A percentile compares a stretch with the other conserved stretches of the same genome.
phyloP scores from a whole-genome alignment of 148 eudicot genomes.

The Nepenthes gracilis region DNA sequence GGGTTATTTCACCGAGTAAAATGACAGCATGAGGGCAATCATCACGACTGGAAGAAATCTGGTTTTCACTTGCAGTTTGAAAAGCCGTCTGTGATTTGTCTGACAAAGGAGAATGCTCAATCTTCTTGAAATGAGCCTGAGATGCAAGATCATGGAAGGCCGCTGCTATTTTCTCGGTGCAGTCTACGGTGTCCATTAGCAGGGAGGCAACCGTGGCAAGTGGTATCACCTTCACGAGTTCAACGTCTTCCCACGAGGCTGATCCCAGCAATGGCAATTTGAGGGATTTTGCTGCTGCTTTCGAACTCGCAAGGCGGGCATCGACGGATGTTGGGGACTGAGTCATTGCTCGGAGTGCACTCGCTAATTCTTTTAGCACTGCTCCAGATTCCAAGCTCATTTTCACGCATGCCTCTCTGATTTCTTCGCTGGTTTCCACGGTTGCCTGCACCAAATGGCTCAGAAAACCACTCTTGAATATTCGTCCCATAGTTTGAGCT shows the following conservation, averaged over 20 bases:
- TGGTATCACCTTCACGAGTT: constrained; percentile 8
- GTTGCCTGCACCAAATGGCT: background rate
- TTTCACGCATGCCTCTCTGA: background rate
- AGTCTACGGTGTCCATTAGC: constrained; percentile 11
- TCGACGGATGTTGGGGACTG: background rate
- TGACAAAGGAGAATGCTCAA: background rate
- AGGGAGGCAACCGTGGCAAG: constrained; percentile 19
- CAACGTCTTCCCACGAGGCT: constrained; percentile 9
- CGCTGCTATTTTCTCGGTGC: constrained; percentile 16
- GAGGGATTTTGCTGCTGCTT: constrained; percentile 23
- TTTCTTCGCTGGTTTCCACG: background rate
- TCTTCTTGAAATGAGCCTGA: constrained; percentile 13
- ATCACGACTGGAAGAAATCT: background rate
- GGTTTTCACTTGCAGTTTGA: background rate
- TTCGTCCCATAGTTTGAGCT: background rate
- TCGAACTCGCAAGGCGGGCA: constrained; percentile 3
- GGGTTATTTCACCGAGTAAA: background rate
- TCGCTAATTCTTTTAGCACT: constrained; percentile 6
- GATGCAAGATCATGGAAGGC: constrained; percentile 23
- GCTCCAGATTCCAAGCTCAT: constrained; percentile 4
- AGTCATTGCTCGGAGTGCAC: background rate
- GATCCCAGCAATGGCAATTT: constrained; percentile 14
- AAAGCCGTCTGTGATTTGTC: too few species aligned
- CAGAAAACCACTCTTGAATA: background rate
- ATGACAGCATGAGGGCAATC: background rate